Evolutionary conservation across 257 asterid genomes (phyloP), one percentile per base, ranked within the genome.

Genomic region (Buddleja alternifolia): DNA sequence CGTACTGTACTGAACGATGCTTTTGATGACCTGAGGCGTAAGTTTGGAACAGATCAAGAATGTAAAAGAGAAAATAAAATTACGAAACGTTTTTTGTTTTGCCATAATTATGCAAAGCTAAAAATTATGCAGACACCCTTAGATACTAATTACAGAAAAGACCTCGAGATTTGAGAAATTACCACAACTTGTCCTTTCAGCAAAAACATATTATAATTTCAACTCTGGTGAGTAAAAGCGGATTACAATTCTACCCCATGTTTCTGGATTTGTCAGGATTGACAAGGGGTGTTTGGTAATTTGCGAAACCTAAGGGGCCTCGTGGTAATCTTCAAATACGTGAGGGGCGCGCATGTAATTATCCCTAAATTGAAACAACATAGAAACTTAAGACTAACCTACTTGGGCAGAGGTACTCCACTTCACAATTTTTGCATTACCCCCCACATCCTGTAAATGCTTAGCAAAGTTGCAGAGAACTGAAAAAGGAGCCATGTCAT

Each of bases 381-480:
- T 20, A 57, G 56, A 65, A 62, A 34, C 32, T 15, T n/a, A 54
- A 46, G 66, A 78, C 89, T 75, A 66, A 92, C 98, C 97, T 60
- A 45, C 59, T 51, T 72, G 78, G 69, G 75, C 69, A 67, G 80
- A 67, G 64, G 81, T 40, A 57, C 66, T 67, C 68, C 83, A 81
- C 80, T 81, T 83, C 69, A 82, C 79, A 71, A 91, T 67, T 68
- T 87, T 86, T 25, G 86, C 89, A 66, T 69, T 59, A 25, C 86
- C 97, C 32, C 97, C 97, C 73, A 78, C 68, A 77, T 86, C 87
- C 78, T 57, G 93, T 66, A 88, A 52, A 57, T 67, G 77, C 63
- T 75, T 87, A 64, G 90, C 92, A 71, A 91, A 91, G 66, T 76
- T 67, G 72, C 70, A 74, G 19, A 81, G 78, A 36, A 76, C 66